Percentiles rank a stretch among this genome's conserved stretches.
Evolutionary conservation across 73 alveolate genomes (phyloP).

Genomic region (Tetrahymena borealis): DNA sequence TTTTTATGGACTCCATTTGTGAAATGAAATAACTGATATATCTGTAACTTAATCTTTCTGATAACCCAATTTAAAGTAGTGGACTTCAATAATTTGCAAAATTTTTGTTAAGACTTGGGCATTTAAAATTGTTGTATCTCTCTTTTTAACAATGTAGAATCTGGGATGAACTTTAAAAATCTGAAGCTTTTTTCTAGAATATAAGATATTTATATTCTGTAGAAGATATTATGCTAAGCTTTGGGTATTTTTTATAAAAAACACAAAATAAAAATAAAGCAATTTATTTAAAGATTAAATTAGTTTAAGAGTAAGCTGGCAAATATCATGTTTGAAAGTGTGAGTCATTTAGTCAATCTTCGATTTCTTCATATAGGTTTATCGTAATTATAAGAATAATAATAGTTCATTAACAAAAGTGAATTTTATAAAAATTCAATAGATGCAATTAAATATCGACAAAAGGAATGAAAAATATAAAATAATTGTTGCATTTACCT

Average conservation of each 20-base stretch:
- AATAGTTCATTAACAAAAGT: not conserved
- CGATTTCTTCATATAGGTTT: not conserved
- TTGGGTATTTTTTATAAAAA: not conserved
- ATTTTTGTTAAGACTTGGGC: not conserved
- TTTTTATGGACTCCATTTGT: not conserved
- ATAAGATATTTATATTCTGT: not conserved
- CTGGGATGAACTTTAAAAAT: not conserved
- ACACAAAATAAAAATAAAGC: not conserved
- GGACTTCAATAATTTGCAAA: not conserved
- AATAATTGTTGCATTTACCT: not conserved
- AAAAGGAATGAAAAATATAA: not conserved
- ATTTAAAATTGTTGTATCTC: not conserved
- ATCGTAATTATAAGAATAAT: not conserved
- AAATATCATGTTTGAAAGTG: not conserved
- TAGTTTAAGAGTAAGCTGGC: not conserved
- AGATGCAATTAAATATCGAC: not conserved
- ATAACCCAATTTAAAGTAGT: not conserved
- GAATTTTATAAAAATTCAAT: not conserved
- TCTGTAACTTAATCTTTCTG: not conserved
- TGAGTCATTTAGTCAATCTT: not conserved
- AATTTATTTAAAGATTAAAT: not conserved
- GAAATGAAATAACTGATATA: not conserved
- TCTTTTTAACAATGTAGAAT: not conserved
- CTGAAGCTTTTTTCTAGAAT: not conserved
- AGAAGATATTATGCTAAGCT: not conserved